These are phyloP conservation scores for Aspergillus hortae DNA, from an alignment of 2,329 filamentous ascomycete genomes.

Conservation along the genomic window DNA sequence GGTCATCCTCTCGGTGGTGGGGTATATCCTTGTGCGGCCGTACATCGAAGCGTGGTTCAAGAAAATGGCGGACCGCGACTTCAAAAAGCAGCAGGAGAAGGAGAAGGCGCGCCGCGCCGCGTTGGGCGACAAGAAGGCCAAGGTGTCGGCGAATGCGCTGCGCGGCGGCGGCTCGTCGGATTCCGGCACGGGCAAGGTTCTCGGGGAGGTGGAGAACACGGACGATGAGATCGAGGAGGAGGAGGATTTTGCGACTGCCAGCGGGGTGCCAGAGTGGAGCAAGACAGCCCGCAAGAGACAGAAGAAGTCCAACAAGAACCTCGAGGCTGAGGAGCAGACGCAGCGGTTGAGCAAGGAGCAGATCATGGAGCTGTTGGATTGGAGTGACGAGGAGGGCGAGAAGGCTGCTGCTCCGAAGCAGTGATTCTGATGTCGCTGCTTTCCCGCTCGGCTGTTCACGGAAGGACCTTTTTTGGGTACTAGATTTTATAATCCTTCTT, in stretches of 20 bases:
- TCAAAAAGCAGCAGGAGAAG: slow-evolving; percentile 49
- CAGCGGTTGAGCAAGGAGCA: slow-evolving; percentile 71
- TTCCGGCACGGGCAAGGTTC: slow-evolving; percentile 50
- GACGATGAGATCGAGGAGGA: slow-evolving; percentile 46
- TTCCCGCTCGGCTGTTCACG: not conserved
- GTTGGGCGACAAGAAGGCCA: slow-evolving; percentile 43
- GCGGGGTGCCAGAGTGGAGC: slow-evolving; percentile 58
- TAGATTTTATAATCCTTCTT: not conserved
- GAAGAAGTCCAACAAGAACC: slow-evolving; percentile 62
- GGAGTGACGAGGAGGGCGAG: slow-evolving; percentile 41
- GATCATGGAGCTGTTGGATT: slow-evolving; percentile 66
- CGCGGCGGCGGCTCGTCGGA: slow-evolving; percentile 53
- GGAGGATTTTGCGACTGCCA: slow-evolving; percentile 40
- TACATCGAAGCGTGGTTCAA: slow-evolving; percentile 68
- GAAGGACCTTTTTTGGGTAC: not conserved
- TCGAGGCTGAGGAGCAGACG: slow-evolving; percentile 58
- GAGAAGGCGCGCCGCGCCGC: slow-evolving; percentile 54
- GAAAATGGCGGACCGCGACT: slow-evolving; percentile 46
- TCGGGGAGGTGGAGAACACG: slow-evolving; percentile 33
- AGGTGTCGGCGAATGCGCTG: slow-evolving; percentile 63
- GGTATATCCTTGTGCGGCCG: slow-evolving; percentile 70
- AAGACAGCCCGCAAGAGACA: slow-evolving; percentile 68
- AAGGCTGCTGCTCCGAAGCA: slow-evolving; percentile 8
- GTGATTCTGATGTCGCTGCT: not conserved
- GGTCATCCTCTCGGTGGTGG: slow-evolving; percentile 66